Base-by-base conservation (phyloP, 2,329 filamentous ascomycete genomes). In the Fusarium sp. region DNA sequence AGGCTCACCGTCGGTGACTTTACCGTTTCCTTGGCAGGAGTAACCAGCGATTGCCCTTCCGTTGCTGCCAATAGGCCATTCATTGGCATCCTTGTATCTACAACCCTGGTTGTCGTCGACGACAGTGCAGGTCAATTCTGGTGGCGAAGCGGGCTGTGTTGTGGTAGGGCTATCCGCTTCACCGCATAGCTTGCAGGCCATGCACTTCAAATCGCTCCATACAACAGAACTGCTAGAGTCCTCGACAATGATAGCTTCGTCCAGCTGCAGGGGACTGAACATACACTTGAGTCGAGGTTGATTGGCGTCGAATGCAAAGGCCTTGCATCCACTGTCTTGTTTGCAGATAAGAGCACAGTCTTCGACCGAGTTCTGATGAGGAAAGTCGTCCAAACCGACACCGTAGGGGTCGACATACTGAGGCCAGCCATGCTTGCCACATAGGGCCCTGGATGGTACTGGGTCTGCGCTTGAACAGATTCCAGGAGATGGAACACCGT, bases 291-390 rank as follows among this genome's bases (percentile, higher is more conserved):
- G 20, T 13, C 14, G 42, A 5, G 55, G 39, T 2, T 42, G 39
- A 5, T 33, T 55, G 1, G 42, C 40, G 5, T 65, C 63, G 13
- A 65, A 68, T 6, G 52, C 63, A 53, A 71, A 71, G 6, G 67
- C 67, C 13, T 55, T 38, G 46, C 67, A 71, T 5, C 34, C n/a
- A 0, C 13, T 24, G 8, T 71, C 52, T 2, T 46, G 52, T 14
- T 65, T 60, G 22, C 68, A 71, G 22, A 71, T 65, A 9, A 70
- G 24, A 26, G 68, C 68, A 14, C 68, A 71, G 15, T 71, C 68
- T 49, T 68, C 67, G 6, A 60, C 40, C 6, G 58, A 48, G 17
- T 57, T 22, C 20, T 71, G 68, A 3, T 56, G 40, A 3, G 55
- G 64, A 6, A 36, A 55, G 13, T 46, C 55, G 1, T 58, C 4